phyloP scores from a whole-genome alignment of 2,329 filamentous ascomycete genomes.

The Trichoderma lentiforme region DNA sequence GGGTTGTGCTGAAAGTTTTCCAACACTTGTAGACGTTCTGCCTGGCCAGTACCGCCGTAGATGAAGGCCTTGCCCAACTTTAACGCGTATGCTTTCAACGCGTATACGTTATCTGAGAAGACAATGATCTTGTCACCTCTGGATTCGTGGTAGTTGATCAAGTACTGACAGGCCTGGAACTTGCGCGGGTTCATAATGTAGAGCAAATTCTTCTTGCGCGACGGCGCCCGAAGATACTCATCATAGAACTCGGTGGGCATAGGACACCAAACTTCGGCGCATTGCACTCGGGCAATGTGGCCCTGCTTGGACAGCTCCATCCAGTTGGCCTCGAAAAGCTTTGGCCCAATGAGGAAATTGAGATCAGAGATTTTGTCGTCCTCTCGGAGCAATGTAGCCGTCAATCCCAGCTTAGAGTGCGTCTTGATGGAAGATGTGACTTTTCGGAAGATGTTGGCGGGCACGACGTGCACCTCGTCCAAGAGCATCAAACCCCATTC shows the following conservation, averaged over 20 bases:
- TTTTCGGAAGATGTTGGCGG: conserved; percentile 91
- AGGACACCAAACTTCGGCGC: conserved; percentile 97
- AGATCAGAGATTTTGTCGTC: conserved; percentile 98
- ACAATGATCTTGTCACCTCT: conserved; percentile 97
- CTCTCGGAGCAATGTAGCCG: conserved; percentile 88
- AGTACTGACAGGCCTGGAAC: conserved; percentile 93
- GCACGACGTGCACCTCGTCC: conserved; percentile 97
- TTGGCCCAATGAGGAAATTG: conserved; percentile 96
- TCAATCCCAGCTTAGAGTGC: conserved; percentile 91
- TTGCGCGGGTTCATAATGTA: conserved; percentile 98
- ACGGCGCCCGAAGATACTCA: conserved; percentile 75
- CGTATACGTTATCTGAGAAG: conserved; percentile 96
- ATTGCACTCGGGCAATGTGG: conserved; percentile 95
- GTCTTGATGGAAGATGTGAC: conserved; percentile 92
- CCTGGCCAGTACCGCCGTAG: conserved; percentile 81
- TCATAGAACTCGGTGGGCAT: conserved; percentile 99
- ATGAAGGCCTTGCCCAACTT: conserved; percentile 87
- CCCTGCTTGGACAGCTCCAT: conserved; percentile 97
- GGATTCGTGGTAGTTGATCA: conserved; percentile 97
- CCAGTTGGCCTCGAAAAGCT: conserved; percentile 98
- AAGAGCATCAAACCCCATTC: conserved; percentile 98
- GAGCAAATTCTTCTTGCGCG: conserved; percentile 51
- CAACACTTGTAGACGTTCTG: conserved; percentile 80
- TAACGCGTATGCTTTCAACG: conserved; percentile 77
- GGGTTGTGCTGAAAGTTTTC: conserved; percentile 96